A percentile compares a stretch with the other conserved stretches of the same genome.
These are phyloP conservation scores for Cardiospermum halicacabum DNA, from an alignment of 345 rosid species.

Conservation along the genomic window DNA sequence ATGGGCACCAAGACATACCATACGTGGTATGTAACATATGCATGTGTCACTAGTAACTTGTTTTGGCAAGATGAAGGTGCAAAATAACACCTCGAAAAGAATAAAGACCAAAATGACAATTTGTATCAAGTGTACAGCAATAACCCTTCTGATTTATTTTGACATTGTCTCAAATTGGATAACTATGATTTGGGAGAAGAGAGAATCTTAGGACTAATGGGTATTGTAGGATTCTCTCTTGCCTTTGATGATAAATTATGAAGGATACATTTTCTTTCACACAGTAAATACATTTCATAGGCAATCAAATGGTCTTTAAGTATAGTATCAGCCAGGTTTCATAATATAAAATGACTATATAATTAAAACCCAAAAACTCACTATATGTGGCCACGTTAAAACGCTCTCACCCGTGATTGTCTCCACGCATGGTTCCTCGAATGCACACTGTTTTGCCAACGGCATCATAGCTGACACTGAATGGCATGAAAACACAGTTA, in stretches of 20 bases:
- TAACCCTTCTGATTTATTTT: too few species aligned
- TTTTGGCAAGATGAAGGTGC: too few species aligned
- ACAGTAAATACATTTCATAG: not conserved
- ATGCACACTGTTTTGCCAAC: conserved; percentile 90
- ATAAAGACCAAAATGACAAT: too few species aligned
- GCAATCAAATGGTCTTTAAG: not conserved
- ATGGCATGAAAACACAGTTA: conserved; percentile 19
- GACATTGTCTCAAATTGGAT: too few species aligned
- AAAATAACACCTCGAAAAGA: too few species aligned
- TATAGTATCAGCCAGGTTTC: not conserved
- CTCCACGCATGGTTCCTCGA: conserved; percentile 95
- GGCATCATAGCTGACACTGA: conserved; percentile 98
- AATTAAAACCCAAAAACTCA: conserved; percentile 33
- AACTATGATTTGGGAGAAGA: too few species aligned
- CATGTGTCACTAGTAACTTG: too few species aligned
- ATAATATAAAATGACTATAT: not conserved
- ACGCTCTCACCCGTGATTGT: conserved; percentile 83
- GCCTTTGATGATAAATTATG: not conserved
- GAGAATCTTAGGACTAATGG: too few species aligned
- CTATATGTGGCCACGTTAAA: conserved; percentile 94
- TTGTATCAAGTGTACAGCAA: too few species aligned
- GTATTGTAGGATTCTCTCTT: too few species aligned
- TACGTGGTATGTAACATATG: too few species aligned
- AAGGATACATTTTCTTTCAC: not conserved
- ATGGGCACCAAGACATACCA: too few species aligned